Evolutionary conservation across 306 rosid genomes (phyloP), one percentile per base, ranked within the genome.

Genomic region (Fragaria vesca): DNA sequence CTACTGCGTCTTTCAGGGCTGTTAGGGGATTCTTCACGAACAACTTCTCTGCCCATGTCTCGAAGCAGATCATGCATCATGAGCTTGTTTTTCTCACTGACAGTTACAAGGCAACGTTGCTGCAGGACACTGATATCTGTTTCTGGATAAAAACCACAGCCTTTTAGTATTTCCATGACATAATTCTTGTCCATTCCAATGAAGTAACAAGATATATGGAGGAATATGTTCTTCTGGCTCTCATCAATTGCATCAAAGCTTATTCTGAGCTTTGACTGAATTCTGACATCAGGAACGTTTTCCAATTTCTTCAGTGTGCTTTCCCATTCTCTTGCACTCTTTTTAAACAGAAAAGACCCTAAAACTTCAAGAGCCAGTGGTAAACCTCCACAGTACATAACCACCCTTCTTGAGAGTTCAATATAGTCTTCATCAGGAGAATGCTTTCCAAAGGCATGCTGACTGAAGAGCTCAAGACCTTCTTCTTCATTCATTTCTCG

Each of bases 311-410:
- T 5, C 42, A 38, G 42, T 38, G 42, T 5, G 42, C 42, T 38
- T 4, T 38, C 7, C 42, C 42, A 38, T 2, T 38, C 42, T 38
- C 8, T 0, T 51, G 2, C 8, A 0, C 21, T 45, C 30, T 1
- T 51, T 51, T 51, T 51, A 3, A 0, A 48, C 2, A 87, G 77
- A 26, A 75, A 81, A 30, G 87, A 87, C 0, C 91, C 88, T 58
- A 75, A 62, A 1, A 76, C 77, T 73, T 82, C 74, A 47, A 85
- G 85, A 12, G 88, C 91, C 21, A 87, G 21, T 8, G 91, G 91
- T 2, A 85, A 17, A 20, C 88, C 88, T 7, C 81, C 66, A 48
- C 75, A 76, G 7, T 78, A 83, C 42, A 71, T 2, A 38, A 73
- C 69, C 0, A 74, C 81, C 0, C 12, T 5, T 34, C n/a, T 72